These are phyloP conservation scores for Talaromyces sp. DNA, from an alignment of 2,329 filamentous ascomycete species.

Conservation along the genomic window DNA sequence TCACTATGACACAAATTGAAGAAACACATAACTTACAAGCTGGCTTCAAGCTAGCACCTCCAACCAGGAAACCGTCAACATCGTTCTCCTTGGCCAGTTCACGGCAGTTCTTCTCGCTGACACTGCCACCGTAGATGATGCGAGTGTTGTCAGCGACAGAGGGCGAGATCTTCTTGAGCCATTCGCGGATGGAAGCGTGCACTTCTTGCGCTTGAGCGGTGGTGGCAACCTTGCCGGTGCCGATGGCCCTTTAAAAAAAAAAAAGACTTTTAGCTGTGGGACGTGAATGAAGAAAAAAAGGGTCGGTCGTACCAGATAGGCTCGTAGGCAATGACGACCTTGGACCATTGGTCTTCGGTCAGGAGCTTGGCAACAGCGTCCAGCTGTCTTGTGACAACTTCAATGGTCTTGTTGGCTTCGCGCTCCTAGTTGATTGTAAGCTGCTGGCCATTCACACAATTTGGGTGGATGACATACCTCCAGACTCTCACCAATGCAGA, in stretches of 20 bases:
- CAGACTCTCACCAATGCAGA: slow-evolving; percentile 94
- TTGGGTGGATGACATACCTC: slow-evolving; percentile 44
- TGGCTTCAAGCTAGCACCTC: slow-evolving; percentile 93
- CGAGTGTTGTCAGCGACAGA: slow-evolving; percentile 79
- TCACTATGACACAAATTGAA: too few relatives aligned
- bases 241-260: slow-evolving; percentile 52
- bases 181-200: slow-evolving; percentile 83
- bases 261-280: neutral
- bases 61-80: slow-evolving; percentile 97
- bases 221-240: slow-evolving; percentile 88
- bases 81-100: slow-evolving; percentile 88
- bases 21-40: too few relatives aligned
- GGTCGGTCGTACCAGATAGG: slow-evolving; percentile 72
- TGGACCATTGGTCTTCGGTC: slow-evolving; percentile 73
- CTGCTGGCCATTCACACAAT: neutral
- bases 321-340: slow-evolving; percentile 96
- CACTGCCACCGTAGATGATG: slow-evolving; percentile 93
- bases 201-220: slow-evolving; percentile 90
- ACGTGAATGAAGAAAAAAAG: neutral
- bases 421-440: slow-evolving; percentile 52
- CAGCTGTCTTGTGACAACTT: slow-evolving; percentile 68
- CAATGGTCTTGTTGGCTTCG: slow-evolving; percentile 77
- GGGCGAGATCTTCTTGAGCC: slow-evolving; percentile 73
- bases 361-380: slow-evolving; percentile 66
- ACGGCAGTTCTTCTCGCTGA: slow-evolving; percentile 96